Evolutionary conservation across 495 filamentous ascomycete species (phyloP).

Genomic region (Lasiosphaeriaceae sp.): DNA sequence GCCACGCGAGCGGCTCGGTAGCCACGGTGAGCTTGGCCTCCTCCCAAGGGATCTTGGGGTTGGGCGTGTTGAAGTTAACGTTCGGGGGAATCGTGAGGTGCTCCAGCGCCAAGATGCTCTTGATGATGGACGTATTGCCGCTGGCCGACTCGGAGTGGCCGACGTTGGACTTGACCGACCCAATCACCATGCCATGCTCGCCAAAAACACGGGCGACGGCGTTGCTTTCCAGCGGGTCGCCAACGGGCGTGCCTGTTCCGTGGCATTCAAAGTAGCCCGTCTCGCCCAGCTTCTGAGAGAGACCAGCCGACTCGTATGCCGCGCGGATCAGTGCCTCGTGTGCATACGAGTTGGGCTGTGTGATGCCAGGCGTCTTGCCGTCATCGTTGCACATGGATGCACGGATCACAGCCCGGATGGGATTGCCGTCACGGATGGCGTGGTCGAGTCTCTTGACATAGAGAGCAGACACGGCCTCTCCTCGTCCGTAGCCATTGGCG

Average conservation of each 20-base stretch:
- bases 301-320: conserved; percentile 27
- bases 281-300: neutral
- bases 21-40: neutral
- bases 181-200: conserved; percentile 14
- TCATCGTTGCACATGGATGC: too few relatives aligned
- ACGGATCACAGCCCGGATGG: too few relatives aligned
- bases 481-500: conserved; percentile 60
- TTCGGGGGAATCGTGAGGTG: conserved; percentile 39
- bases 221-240: neutral
- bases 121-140: neutral
- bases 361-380: conserved; percentile 46
- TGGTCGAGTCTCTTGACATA: too few relatives aligned
- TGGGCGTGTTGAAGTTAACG: conserved; percentile 24
- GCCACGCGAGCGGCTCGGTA: neutral
- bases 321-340: conserved; percentile 45
- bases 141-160: neutral
- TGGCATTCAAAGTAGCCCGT: neutral
- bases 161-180: conserved; percentile 26
- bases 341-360: conserved; percentile 41
- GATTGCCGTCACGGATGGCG: too few relatives aligned
- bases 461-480: too few relatives aligned
- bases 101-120: neutral
- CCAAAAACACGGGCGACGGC: neutral
- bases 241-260: neutral
- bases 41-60: neutral